Percentiles rank a stretch among this genome's conserved stretches.
These are phyloP conservation scores for Melampsora medusae DNA, from an alignment of 1,284 basidiomycete species.

Conservation along the genomic window DNA sequence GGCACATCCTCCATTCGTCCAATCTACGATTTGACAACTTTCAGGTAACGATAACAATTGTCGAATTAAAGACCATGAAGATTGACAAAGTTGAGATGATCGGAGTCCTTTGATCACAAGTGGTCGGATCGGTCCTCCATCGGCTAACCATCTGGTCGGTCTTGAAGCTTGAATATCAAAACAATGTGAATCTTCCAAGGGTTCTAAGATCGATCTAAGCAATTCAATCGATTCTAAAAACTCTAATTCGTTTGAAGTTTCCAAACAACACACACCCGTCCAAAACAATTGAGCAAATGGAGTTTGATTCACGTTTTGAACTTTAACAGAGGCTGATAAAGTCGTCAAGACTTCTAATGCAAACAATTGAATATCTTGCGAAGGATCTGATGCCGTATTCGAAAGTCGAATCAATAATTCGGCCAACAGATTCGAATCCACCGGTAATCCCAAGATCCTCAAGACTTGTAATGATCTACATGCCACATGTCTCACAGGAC, in stretches of 20 bases:
- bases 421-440: conserved; percentile 22
- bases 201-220: conserved; percentile 19
- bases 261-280: conserved; percentile 35
- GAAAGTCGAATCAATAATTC: conserved; percentile 39
- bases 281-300: conserved; percentile 40
- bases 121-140: conserved; percentile 23
- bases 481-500: conserved; percentile 39
- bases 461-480: conserved; percentile 42
- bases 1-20: conserved; percentile 35
- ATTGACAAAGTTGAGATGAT: conserved; percentile 32
- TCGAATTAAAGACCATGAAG: conserved; percentile 39
- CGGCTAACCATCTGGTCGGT: conserved; percentile 21
- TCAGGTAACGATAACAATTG: conserved; percentile 29
- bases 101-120: conserved; percentile 40
- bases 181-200: conserved; percentile 19
- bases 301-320: conserved; percentile 13
- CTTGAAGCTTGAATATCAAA: conserved; percentile 35
- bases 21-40: conserved; percentile 28
- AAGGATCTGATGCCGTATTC: conserved; percentile 38
- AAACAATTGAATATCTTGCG: conserved; percentile 39
- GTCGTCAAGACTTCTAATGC: conserved; percentile 43
- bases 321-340: conserved; percentile 27
- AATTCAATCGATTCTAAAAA: conserved; percentile 40
- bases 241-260: conserved; percentile 39
- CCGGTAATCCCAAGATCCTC: conserved; percentile 25